phyloP scores from a whole-genome alignment of 2,329 filamentous ascomycete species.

The Davidsoniella eucalypti region DNA sequence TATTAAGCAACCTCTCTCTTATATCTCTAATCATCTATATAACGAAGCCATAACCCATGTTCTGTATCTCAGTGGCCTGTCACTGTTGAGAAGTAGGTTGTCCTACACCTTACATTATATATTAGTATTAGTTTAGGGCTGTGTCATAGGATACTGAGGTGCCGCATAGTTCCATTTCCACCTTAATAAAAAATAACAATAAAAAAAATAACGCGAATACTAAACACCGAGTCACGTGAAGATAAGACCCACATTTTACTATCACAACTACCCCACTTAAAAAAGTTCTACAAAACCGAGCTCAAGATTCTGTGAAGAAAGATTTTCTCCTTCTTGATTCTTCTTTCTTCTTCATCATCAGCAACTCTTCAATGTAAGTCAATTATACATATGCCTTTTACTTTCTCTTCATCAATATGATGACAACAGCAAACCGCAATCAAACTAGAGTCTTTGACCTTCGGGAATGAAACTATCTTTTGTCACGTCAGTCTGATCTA shows the following conservation, averaged over 20 bases:
- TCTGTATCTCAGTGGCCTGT: too few species aligned
- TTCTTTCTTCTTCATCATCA: constrained; percentile 14
- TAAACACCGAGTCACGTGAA: too few species aligned
- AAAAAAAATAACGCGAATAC: too few species aligned
- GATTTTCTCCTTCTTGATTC: not conserved
- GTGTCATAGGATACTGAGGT: too few species aligned
- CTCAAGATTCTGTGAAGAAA: not conserved
- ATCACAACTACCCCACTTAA: constrained; percentile 4
- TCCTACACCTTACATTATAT: too few species aligned
- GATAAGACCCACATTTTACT: not conserved
- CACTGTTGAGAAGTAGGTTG: too few species aligned
- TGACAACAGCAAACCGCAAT: constrained; percentile 77
- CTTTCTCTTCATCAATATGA: constrained; percentile 30
- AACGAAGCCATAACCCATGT: too few species aligned
- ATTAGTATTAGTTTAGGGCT: too few species aligned
- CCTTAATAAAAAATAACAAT: too few species aligned
- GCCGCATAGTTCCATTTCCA: too few species aligned
- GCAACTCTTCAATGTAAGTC: constrained; percentile 15
- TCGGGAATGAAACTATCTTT: constrained; percentile 64
- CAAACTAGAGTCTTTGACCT: constrained; percentile 99
- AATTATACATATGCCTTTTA: constrained; percentile 16
- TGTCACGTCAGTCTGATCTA: constrained; percentile 87
- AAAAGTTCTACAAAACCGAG: constrained; percentile 3
- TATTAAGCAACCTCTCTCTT: too few species aligned
- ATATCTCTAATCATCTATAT: too few species aligned